Conservation (phyloP, 2,329 filamentous ascomycete species). For the Phialocephala sp. region DNA sequence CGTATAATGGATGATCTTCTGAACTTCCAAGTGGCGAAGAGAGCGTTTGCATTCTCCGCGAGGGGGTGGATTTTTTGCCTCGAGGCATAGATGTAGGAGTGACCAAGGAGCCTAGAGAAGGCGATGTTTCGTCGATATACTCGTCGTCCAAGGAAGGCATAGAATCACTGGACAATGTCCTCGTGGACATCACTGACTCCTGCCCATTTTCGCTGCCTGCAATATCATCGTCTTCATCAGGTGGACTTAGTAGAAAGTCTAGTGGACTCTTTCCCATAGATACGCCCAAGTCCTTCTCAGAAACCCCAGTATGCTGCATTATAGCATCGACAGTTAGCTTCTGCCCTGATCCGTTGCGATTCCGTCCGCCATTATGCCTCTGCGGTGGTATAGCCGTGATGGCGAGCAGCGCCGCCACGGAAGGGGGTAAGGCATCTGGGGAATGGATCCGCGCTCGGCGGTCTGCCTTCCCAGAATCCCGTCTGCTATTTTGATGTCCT, state of each 20-base stretch:
- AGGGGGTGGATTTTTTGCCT: slow-evolving; percentile 50
- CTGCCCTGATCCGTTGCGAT: slow-evolving; percentile 32
- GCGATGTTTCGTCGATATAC: slow-evolving; percentile 50
- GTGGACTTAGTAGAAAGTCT: slow-evolving; percentile 64
- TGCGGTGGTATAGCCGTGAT: slow-evolving; percentile 63
- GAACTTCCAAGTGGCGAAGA: slow-evolving; percentile 55
- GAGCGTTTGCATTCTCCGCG: slow-evolving; percentile 58
- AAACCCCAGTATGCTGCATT: slow-evolving; percentile 56
- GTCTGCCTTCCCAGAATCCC: slow-evolving; percentile 22
- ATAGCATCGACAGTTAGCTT: slow-evolving; percentile 62
- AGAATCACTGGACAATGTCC: slow-evolving; percentile 64
- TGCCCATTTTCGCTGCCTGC: slow-evolving; percentile 58
- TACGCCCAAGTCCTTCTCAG: slow-evolving; percentile 59
- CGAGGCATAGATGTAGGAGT: slow-evolving; percentile 40
- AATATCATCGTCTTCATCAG: slow-evolving; percentile 60
- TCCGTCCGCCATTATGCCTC: slow-evolving; percentile 38
- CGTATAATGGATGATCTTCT: slow-evolving; percentile 58
- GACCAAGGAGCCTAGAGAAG: slow-evolving; percentile 37
- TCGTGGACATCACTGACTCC: slow-evolving; percentile 58
- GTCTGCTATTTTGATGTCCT: slow-evolving; percentile 32
- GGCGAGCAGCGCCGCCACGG: slow-evolving; percentile 65
- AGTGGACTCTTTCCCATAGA: slow-evolving; percentile 60
- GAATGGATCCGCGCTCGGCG: slow-evolving; percentile 53
- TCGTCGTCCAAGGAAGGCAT: slow-evolving; percentile 62
- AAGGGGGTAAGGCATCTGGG: slow-evolving; percentile 61